phyloP scores from a whole-genome alignment of 2,329 filamentous ascomycete genomes.

The Pseudocercospora vitis region DNA sequence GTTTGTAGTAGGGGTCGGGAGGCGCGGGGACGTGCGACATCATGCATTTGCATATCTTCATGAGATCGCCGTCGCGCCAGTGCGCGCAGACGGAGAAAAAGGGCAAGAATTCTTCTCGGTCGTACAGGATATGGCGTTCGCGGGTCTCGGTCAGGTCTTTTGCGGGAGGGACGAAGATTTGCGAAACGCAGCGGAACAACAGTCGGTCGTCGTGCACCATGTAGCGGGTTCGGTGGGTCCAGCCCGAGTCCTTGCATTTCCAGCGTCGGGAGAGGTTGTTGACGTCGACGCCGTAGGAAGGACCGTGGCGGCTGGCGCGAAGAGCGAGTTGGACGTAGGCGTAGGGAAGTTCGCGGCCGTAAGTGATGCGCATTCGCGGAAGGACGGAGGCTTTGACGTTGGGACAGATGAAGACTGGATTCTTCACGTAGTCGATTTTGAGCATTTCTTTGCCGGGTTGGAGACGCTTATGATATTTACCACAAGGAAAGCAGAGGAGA shows the following conservation, averaged over 20 bases:
- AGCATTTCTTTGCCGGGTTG: constrained; percentile 55
- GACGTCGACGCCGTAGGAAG: constrained; percentile 49
- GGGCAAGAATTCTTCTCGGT: constrained; percentile 60
- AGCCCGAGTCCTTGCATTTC: constrained; percentile 52
- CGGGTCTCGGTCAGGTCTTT: constrained; percentile 50
- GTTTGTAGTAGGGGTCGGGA: constrained; percentile 45
- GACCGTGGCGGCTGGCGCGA: constrained; percentile 50
- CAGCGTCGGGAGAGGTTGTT: constrained; percentile 55
- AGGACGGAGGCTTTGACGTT: constrained; percentile 52
- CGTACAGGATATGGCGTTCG: constrained; percentile 59
- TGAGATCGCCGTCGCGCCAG: constrained; percentile 62
- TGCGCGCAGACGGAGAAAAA: constrained; percentile 64
- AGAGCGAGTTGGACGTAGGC: constrained; percentile 59
- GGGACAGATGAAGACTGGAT: constrained; percentile 59
- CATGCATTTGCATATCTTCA: constrained; percentile 62
- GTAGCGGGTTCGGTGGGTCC: constrained; percentile 58
- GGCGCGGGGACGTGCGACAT: constrained; percentile 56
- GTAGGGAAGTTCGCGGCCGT: constrained; percentile 58
- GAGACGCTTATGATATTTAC: constrained; percentile 55
- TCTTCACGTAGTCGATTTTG: constrained; percentile 54
- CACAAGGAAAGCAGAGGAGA: constrained; percentile 61
- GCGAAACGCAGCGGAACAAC: constrained; percentile 59
- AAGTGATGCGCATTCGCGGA: constrained; percentile 55
- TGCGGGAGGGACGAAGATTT: constrained; percentile 53
- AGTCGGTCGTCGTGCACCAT: constrained; percentile 54